phyloP scores from a whole-genome alignment of 176 grass and related monocot species.

The Chrysopogon serrulatus region DNA sequence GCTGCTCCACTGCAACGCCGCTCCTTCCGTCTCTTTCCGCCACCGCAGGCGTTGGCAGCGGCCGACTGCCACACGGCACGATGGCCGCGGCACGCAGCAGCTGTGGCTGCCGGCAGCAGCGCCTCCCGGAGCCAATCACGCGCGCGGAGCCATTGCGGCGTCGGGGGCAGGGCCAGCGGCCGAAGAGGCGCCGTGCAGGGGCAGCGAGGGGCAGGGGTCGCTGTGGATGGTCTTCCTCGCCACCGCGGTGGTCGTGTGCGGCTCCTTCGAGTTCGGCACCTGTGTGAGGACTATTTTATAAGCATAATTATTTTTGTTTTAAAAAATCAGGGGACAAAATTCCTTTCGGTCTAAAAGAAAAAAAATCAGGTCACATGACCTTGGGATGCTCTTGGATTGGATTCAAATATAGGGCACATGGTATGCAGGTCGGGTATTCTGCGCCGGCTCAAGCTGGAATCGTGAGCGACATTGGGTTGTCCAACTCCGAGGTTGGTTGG shows the following conservation, averaged over 20 bases:
- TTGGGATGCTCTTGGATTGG: background rate
- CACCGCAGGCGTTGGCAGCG: background rate
- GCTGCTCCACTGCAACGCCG: background rate
- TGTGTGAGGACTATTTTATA: constrained; percentile 34
- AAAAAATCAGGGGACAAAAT: background rate
- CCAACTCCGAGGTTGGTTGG: constrained; percentile 45
- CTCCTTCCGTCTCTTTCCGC: background rate
- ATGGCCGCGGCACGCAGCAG: background rate
- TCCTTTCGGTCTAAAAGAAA: background rate
- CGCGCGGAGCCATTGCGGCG: background rate
- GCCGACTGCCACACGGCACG: background rate
- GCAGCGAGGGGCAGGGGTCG: constrained; percentile 19
- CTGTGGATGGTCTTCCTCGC: constrained; percentile 48
- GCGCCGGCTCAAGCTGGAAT: constrained; percentile 61
- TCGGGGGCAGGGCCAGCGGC: background rate
- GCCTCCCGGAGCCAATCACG: background rate
- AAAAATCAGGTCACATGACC: background rate
- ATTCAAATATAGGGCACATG: background rate
- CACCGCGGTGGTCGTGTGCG: constrained; percentile 57
- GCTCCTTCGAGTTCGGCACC: constrained; percentile 76
- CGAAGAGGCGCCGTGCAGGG: background rate
- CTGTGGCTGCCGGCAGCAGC: background rate
- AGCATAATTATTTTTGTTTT: background rate
- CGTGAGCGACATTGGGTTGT: constrained; percentile 48
- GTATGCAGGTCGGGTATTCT: constrained; percentile 70